These are phyloP conservation scores for Salvia rosmarinus DNA, from an alignment of 257 asterid species.

Conservation along the genomic window DNA sequence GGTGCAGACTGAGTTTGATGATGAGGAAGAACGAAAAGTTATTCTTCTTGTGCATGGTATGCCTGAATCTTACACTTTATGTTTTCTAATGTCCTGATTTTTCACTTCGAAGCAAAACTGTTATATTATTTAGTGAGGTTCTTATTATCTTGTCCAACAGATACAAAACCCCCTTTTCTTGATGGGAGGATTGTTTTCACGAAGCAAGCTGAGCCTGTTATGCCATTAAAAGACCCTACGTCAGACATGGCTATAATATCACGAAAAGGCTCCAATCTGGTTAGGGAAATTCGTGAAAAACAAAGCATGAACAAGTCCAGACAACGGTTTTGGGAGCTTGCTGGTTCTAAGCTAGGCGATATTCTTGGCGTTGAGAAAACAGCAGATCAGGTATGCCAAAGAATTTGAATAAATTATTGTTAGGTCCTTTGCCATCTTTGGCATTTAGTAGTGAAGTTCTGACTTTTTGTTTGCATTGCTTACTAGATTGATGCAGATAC, in stretches of 20 bases:
- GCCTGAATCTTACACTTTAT: constrained; percentile 22
- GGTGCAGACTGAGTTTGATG: constrained; percentile 92
- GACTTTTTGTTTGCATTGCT: constrained; percentile 33
- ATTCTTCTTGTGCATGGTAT: constrained; percentile 97
- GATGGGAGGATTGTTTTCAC: constrained; percentile 96
- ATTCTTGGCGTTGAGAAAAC: constrained; percentile 97
- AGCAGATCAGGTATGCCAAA: constrained; percentile 73
- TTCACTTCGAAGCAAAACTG: constrained; percentile 25
- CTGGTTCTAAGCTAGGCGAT: constrained; percentile 93
- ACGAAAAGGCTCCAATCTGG: constrained; percentile 86
- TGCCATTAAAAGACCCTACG: constrained; percentile 96
- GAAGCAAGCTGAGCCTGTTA: constrained; percentile 89
- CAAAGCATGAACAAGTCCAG: constrained; percentile 93
- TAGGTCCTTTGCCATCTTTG: constrained; percentile 9
- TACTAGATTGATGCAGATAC: constrained; percentile 96
- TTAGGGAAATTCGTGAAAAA: constrained; percentile 90
- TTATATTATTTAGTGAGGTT: constrained; percentile 25
- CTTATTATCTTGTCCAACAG: constrained; percentile 49
- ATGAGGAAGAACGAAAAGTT: constrained; percentile 91
- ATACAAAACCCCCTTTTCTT: constrained; percentile 96
- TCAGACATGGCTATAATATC: constrained; percentile 99
- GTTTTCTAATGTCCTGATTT: constrained; percentile 23
- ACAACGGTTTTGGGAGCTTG: constrained; percentile 98
- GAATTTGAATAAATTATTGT: constrained; percentile 22
- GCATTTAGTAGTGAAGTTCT: constrained; percentile 28